These are phyloP conservation scores for Neurospora terricola DNA, from an alignment of 495 filamentous ascomycete genomes.

Conservation along the genomic window DNA sequence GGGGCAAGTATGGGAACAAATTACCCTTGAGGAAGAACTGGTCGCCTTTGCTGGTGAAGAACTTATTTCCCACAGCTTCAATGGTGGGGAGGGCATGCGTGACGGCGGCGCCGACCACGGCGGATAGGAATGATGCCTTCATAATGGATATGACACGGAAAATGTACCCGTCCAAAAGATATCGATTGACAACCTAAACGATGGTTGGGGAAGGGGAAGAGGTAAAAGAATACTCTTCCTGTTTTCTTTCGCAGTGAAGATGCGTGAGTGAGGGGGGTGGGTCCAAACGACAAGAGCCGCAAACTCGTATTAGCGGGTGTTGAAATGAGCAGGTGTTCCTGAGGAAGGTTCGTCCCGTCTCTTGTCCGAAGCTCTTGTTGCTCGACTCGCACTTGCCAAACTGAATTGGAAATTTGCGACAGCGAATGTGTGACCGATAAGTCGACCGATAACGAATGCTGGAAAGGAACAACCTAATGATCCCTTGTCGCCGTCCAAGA, in stretches of 20 bases:
- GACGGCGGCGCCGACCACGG: constrained; percentile 24
- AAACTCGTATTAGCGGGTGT: neutral
- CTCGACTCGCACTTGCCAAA: neutral
- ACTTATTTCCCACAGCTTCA: constrained; percentile 66
- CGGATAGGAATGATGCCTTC: constrained; percentile 14
- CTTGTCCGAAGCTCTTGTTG: neutral
- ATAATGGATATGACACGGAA: neutral
- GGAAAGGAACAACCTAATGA: neutral
- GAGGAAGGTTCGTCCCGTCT: neutral
- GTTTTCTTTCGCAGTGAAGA: neutral
- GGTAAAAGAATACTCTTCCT: neutral
- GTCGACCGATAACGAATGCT: neutral
- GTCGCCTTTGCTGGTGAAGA: constrained; percentile 66
- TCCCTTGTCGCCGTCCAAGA: neutral
- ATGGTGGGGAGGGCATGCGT: constrained; percentile 44
- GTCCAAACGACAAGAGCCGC: neutral
- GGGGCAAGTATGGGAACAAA: neutral
- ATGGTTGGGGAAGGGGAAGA: neutral
- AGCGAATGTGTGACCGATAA: neutral
- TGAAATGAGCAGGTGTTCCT: neutral
- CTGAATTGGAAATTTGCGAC: neutral
- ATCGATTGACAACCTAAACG: neutral
- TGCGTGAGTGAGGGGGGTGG: neutral
- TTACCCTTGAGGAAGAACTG: constrained; percentile 79
- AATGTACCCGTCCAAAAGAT: neutral